phyloP scores from a whole-genome alignment of 805 yeast species.

The Pichia rugopelliculosa region DNA sequence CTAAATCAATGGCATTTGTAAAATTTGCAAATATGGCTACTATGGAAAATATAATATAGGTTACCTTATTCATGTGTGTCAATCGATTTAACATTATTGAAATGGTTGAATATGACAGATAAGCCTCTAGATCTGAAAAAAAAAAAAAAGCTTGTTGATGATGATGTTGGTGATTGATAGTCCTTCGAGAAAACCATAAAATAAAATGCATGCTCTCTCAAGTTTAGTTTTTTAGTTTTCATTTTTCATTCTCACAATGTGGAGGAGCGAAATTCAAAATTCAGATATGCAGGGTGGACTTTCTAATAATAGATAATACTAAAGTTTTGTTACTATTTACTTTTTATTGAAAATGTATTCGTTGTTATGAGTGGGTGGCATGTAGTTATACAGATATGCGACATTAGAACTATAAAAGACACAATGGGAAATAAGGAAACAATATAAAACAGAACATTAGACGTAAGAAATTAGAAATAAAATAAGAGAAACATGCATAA shows the following conservation, averaged over 20 bases:
- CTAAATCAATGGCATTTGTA: constrained; percentile 11
- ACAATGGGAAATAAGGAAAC: background rate
- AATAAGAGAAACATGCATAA: background rate
- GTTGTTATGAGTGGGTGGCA: no score
- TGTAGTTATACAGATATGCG: no score
- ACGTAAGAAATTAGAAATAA: background rate
- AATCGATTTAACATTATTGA: background rate
- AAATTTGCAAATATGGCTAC: background rate
- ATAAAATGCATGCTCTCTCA: background rate
- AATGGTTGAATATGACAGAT: background rate
- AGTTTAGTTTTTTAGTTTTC: no score
- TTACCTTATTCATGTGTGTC: background rate
- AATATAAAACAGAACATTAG: background rate
- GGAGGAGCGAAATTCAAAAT: no score
- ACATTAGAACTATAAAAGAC: no score
- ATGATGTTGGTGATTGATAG: background rate
- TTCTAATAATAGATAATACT: no score
- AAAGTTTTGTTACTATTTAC: no score
- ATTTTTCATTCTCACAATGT: no score
- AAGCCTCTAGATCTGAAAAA: background rate
- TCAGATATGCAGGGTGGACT: no score
- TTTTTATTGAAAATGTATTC: no score
- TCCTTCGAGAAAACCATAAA: no score
- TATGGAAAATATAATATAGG: background rate
- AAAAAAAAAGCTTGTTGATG: background rate